Percentiles rank a stretch among this genome's conserved stretches.
These are phyloP conservation scores for Trapa incisa DNA, from an alignment of 345 rosid genomes.

Conservation along the genomic window DNA sequence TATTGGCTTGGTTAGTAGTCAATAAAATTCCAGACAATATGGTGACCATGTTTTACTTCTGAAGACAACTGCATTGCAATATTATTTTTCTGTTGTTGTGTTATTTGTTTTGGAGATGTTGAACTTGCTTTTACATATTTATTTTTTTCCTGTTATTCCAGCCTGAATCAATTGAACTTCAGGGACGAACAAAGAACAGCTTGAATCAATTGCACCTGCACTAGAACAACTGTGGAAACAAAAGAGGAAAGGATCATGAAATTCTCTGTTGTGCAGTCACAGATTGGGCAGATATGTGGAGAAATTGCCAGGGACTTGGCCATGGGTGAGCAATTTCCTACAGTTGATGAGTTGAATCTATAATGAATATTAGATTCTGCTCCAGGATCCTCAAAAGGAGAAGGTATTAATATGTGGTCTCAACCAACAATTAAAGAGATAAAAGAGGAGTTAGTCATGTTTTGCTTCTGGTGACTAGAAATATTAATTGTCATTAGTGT, in stretches of 20 bases:
- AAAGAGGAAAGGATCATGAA: conserved; percentile 76
- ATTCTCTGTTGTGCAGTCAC: conserved; percentile 67
- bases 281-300: conserved; percentile 78
- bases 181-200: conserved; percentile 88
- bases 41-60: no score
- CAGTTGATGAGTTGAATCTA: conserved; percentile 72
- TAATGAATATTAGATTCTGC: conserved; percentile 59
- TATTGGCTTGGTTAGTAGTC: conserved; percentile 49
- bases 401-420: conserved; percentile 31
- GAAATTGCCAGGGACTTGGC: conserved; percentile 65
- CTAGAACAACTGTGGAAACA: conserved; percentile 84
- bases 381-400: conserved; percentile 88
- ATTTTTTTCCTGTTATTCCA: conserved; percentile 19
- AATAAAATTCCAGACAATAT: not conserved
- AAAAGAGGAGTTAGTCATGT: no score
- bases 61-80: not conserved
- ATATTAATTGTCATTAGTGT: no score
- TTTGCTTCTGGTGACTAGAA: no score
- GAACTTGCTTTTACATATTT: not conserved
- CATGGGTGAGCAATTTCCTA: conserved; percentile 33
- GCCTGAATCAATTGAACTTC: conserved; percentile 47
- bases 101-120: not conserved
- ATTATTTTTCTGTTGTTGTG: no score
- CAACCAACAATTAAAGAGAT: no score
- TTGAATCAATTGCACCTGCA: conserved; percentile 76